Evolutionary conservation across 176 grass and related monocot genomes (phyloP).

Genomic region (Luzula sylvatica): DNA sequence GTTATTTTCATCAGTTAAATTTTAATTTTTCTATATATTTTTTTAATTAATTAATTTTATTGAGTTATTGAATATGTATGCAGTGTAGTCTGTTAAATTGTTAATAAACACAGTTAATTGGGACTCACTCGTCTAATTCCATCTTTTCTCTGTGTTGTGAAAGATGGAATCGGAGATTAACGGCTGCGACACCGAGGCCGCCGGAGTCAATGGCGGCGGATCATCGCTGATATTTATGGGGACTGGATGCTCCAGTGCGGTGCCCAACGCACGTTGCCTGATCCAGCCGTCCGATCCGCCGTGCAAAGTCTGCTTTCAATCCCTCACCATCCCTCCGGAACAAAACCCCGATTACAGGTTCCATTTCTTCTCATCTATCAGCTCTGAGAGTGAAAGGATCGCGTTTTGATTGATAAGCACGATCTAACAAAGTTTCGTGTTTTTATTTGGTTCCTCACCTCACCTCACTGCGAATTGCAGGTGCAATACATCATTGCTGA

Average conservation of each 20-base stretch:
- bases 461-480: constrained; percentile 43
- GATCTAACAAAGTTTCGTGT: too few relatives aligned
- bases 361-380: neutral
- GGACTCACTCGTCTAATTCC: too few relatives aligned
- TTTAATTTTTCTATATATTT: too few relatives aligned
- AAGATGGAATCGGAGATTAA: neutral
- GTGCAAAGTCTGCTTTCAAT: constrained; percentile 74
- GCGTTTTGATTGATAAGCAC: too few relatives aligned
- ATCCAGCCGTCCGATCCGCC: constrained; percentile 79
- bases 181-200: constrained; percentile 10
- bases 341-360: constrained; percentile 93
- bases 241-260: constrained; percentile 86
- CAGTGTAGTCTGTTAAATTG: too few relatives aligned
- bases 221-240: constrained; percentile 92
- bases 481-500: constrained; percentile 94
- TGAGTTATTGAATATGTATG: too few relatives aligned
- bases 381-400: neutral
- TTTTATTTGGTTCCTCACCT: neutral
- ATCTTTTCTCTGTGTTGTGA: too few relatives aligned
- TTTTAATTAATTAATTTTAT: too few relatives aligned
- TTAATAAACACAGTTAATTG: too few relatives aligned
- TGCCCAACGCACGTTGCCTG: constrained; percentile 91
- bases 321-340: constrained; percentile 65
- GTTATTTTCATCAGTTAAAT: too few relatives aligned
- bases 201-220: neutral